Percentiles rank a stretch among this genome's conserved stretches.
phyloP scores from a whole-genome alignment of 2,329 filamentous ascomycete genomes.

The Aspergillus hiratsukae region DNA sequence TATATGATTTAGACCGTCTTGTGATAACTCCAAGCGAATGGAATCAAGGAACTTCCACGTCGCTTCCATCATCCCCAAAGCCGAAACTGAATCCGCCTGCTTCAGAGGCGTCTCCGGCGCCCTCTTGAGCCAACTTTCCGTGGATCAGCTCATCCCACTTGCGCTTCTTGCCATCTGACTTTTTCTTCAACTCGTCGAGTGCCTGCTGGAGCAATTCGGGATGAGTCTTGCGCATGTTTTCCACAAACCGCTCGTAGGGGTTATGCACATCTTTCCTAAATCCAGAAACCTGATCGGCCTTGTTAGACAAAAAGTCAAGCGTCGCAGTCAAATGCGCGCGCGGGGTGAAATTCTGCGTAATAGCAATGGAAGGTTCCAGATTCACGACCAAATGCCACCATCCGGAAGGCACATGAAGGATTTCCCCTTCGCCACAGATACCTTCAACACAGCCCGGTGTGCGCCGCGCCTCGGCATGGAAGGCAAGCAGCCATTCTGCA shows the following conservation, averaged over 20 bases:
- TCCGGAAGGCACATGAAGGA: slow-evolving; percentile 85
- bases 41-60: slow-evolving; percentile 46
- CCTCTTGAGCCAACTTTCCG: slow-evolving; percentile 40
- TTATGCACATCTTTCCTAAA: slow-evolving; percentile 69
- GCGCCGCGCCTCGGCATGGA: slow-evolving; percentile 75
- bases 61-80: slow-evolving; percentile 56
- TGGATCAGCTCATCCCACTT: slow-evolving; percentile 81
- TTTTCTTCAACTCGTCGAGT: slow-evolving; percentile 60
- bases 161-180: slow-evolving; percentile 63
- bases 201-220: slow-evolving; percentile 66
- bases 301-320: slow-evolving; percentile 74
- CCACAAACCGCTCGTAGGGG: slow-evolving; percentile 70
- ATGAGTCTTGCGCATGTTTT: slow-evolving; percentile 59
- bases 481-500: slow-evolving; percentile 90
- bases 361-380: slow-evolving; percentile 73
- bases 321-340: slow-evolving; percentile 67
- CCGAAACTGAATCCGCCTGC: slow-evolving; percentile 59
- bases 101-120: slow-evolving; percentile 17
- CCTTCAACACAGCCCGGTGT: slow-evolving; percentile 78
- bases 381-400: slow-evolving; percentile 99
- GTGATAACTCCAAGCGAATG: not conserved
- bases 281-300: slow-evolving; percentile 79
- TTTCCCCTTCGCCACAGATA: slow-evolving; percentile 76
- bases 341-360: slow-evolving; percentile 95
- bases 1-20: not conserved